Percentiles rank a stretch among this genome's conserved stretches.
Conservation (phyloP, 345 rosid species). For the Linum tenue region DNA sequence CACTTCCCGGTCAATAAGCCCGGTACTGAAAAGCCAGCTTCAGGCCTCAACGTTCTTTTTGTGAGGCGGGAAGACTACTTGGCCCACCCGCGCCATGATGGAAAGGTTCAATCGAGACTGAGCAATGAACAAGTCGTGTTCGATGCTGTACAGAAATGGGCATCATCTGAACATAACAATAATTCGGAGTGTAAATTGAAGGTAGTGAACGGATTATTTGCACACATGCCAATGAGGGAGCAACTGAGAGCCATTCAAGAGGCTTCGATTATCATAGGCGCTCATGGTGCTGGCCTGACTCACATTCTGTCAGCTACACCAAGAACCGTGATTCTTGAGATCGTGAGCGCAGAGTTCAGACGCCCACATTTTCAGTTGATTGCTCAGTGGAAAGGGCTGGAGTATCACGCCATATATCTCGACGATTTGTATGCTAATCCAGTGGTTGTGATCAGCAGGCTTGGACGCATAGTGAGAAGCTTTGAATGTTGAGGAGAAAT, state of each 20-base stretch:
- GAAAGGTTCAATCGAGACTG: constrained; percentile 75
- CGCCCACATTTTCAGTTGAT: constrained; percentile 81
- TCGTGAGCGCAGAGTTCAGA: constrained; percentile 45
- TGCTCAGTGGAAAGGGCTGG: constrained; percentile 89
- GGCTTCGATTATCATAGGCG: constrained; percentile 86
- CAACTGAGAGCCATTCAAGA: constrained; percentile 80
- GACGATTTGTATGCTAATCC: constrained; percentile 52
- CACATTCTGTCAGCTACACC: constrained; percentile 81
- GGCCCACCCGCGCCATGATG: constrained; percentile 89
- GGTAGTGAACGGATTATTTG: constrained; percentile 75
- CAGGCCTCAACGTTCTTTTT: constrained; percentile 60
- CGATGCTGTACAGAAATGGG: constrained; percentile 58
- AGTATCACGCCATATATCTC: constrained; percentile 71
- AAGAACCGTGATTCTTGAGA: constrained; percentile 75
- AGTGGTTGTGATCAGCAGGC: constrained; percentile 37
- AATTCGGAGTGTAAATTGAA: constrained; percentile 51
- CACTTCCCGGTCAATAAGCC: constrained; percentile 54
- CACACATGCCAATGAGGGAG: constrained; percentile 85
- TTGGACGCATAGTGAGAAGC: constrained; percentile 26
- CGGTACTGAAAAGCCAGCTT: constrained; percentile 34
- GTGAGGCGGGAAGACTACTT: constrained; percentile 88
- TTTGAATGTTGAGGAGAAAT: constrained; percentile 15
- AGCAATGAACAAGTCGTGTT: constrained; percentile 76
- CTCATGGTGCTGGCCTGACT: constrained; percentile 96
- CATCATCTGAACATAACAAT: constrained; percentile 16